These are phyloP conservation scores for Daucus carota DNA, from an alignment of 129 eudicot genomes.

Conservation along the genomic window DNA sequence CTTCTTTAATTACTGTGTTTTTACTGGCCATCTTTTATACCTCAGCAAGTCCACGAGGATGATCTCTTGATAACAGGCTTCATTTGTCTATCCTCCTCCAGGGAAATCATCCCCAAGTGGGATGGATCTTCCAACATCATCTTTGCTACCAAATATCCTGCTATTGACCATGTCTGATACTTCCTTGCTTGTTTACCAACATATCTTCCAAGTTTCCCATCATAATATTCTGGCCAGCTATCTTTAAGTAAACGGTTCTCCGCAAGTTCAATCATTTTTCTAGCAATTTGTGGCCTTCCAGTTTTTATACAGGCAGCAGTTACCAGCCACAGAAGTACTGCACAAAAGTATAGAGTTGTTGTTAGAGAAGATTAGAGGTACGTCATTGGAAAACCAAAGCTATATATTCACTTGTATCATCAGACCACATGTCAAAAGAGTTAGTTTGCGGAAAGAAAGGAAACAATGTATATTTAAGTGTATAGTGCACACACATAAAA, in stretches of 20 bases:
- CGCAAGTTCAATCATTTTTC: slow-evolving; percentile 30
- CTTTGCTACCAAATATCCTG: slow-evolving; percentile 38
- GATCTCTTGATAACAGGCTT: slow-evolving; percentile 34
- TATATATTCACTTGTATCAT: background rate
- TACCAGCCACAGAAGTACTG: slow-evolving; percentile 36
- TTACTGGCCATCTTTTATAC: background rate
- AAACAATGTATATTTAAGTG: background rate
- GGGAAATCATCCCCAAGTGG: slow-evolving; percentile 34
- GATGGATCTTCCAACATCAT: slow-evolving; percentile 41
- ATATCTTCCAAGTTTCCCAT: slow-evolving; percentile 34
- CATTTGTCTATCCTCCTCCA: slow-evolving; percentile 34
- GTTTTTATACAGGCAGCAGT: slow-evolving; percentile 36
- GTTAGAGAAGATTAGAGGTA: background rate
- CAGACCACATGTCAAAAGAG: background rate
- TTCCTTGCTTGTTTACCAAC: slow-evolving; percentile 42
- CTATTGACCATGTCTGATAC: slow-evolving; percentile 40
- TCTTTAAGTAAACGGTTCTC: slow-evolving; percentile 34
- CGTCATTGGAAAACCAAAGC: background rate
- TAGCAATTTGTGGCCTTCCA: slow-evolving; percentile 34
- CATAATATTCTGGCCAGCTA: slow-evolving; percentile 35
- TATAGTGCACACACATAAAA: background rate
- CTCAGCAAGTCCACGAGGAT: slow-evolving; percentile 34
- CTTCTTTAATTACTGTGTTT: slow-evolving; percentile 2
- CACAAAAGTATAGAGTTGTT: background rate
- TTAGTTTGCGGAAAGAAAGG: background rate